Percentiles rank a stretch among this genome's conserved stretches.
These are phyloP conservation scores for Skeletonema grethae DNA, from an alignment of 108 stramenopile species.

Conservation along the genomic window DNA sequence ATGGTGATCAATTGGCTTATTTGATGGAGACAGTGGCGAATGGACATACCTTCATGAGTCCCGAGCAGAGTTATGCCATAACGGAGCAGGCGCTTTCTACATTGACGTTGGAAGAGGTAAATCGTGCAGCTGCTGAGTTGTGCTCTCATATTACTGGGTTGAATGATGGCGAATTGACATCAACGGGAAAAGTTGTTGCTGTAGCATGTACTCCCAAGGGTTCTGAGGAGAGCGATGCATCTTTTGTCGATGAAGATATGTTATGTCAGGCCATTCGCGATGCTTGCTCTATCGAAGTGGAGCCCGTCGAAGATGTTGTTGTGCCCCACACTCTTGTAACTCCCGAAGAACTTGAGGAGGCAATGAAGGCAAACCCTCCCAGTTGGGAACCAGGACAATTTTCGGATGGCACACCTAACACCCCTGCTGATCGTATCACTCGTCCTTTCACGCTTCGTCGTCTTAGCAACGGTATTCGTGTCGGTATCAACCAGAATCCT, in stretches of 20 bases:
- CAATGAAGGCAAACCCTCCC: conserved; percentile 66
- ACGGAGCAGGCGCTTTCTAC: conserved; percentile 87
- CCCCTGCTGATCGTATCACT: conserved; percentile 81
- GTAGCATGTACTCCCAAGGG: conserved; percentile 86
- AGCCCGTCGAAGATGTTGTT: conserved; percentile 84
- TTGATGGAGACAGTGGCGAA: conserved; percentile 97
- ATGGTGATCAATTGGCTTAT: conserved; percentile 92
- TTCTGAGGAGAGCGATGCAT: conserved; percentile 42
- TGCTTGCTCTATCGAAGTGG: conserved; percentile 77
- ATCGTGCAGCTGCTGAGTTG: conserved; percentile 88
- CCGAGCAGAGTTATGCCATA: conserved; percentile 86
- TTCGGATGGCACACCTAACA: conserved; percentile 89
- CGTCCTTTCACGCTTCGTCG: conserved; percentile 87
- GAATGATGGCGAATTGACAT: conserved; percentile 63
- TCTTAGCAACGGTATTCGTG: conserved; percentile 82
- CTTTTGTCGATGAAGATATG: conserved; percentile 69
- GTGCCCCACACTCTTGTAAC: conserved; percentile 85
- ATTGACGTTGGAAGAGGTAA: conserved; percentile 93
- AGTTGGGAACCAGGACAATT: conserved; percentile 79
- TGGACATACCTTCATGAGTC: conserved; percentile 97
- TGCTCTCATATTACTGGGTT: conserved; percentile 91
- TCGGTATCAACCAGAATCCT: conserved; percentile 79
- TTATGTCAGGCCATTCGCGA: conserved; percentile 77
- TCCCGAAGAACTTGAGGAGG: conserved; percentile 66
- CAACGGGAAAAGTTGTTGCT: conserved; percentile 73